Evolutionary conservation across 345 rosid species (phyloP), one percentile per base, ranked within the genome.

Genomic region (Excoecaria agallocha): DNA sequence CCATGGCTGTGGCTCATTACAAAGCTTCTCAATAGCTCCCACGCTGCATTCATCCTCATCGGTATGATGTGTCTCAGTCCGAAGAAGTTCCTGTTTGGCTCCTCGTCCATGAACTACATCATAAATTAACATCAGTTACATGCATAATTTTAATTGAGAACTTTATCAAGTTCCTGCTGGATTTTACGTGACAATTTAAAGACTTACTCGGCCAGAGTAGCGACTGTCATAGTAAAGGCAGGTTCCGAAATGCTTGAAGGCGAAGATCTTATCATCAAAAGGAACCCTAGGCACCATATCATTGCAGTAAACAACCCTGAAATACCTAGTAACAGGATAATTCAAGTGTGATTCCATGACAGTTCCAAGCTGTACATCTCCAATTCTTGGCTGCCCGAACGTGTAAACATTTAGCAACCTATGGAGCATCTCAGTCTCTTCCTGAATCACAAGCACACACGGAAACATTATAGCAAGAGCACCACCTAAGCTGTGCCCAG

Each of bases 401-500:
- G 97, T 94, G 87, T 86, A 89, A 59, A 88, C 84, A 9, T 92
- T 88, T 25, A 89, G 59, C 74, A 94, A 69, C 62, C 90, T 89
- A n/a, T 77, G 74, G 87, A 90, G 81, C 5, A 92, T 22, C 74
- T 86, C 87, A 2, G 52, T 78, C 75, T 92, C 97, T 65, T 86
- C 87, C 37, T 90, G 92, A 48, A 88, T 74, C 69, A 88, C 86
- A 30, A 90, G 74, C 63, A 89, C 77, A 0, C 87, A 78, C 0
- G 97, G 93, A 75, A 88, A 88, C 79, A 94, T 60, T 64, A 89
- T 82, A 3, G 95, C 97, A 5, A 92, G 91, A 3, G 97, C 97
- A 3, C 92, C 97, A 5, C 95, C 97, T 62, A 90, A 86, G 82
- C 97, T 92, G 54, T 94, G 95, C 12, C 95, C 97, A 0, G 97